Evolutionary conservation across 345 rosid genomes (phyloP), one percentile per base, ranked within the genome.

Genomic region (sweet orange (Citrus sinensis)): DNA sequence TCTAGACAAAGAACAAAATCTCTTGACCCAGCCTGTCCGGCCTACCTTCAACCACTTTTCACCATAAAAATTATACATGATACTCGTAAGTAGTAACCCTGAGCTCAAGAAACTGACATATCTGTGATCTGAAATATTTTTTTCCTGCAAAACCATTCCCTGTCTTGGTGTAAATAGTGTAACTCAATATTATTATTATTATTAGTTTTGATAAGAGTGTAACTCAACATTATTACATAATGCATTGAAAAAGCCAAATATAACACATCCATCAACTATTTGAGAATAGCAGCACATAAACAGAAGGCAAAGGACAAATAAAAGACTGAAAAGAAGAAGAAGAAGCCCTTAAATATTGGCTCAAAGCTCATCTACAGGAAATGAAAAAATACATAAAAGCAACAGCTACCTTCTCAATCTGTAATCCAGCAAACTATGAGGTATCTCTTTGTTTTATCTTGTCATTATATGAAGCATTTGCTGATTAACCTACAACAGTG

Each of bases 401-500:
- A 40, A 63, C 32, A 30, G 16, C 71, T 32, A 65, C 71, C 60
- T 63, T 34, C 70, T 66, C 70, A 20, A 49, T 64, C 22, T 22
- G 37, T 46, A 64, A 40, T 29, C 39, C 24, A 7, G 70, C 61
- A 49, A 16, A 73, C 20, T 10, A 64, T 30, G 25, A 19, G 16
- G 59, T 22, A 75, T 35, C 63, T 32, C 25, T 51, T 71, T 25
- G n/a, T 62, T 49, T 51, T 64, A 40, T 27, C 42, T 68, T 63
- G 25, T 16, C 42, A n/a, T 29, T 69, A 17, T 49, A 61, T 11
- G 40, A 74, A 19, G 16, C 20, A 49, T 34, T 35, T 34, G 13
- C 51, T 4, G 51, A 49, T 39, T 20, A 67, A 69, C 80, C 80
- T 62, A 49, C 39, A 71, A 78, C 40, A 42, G 19, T 17, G 10